Evolutionary conservation across 371 early-diverging fungal species (phyloP).

Genomic region (Syncephalastrum racemosum): DNA sequence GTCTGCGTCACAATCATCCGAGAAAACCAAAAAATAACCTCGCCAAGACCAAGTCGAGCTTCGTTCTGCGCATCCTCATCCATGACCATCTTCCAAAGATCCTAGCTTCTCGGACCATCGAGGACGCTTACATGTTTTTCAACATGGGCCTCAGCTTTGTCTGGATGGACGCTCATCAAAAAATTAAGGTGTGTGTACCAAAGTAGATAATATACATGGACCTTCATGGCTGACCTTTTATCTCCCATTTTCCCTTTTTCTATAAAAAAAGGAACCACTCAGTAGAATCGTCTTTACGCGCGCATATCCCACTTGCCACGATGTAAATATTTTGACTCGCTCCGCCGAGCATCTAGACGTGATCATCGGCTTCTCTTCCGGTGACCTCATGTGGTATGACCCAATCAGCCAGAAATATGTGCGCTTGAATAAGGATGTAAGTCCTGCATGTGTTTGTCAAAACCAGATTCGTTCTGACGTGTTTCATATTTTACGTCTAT

Average conservation of each 20-base stretch:
- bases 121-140: conserved; percentile 72
- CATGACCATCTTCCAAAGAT: conserved; percentile 78
- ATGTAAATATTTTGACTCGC: conserved; percentile 75
- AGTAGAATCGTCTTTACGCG: conserved; percentile 78
- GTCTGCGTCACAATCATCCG: conserved; percentile 21
- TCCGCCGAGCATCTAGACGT: conserved; percentile 69
- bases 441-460: conserved; percentile 5
- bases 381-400: conserved; percentile 85
- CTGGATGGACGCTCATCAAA: conserved; percentile 67
- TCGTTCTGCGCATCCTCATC: conserved; percentile 77
- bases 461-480: not conserved
- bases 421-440: conserved; percentile 42
- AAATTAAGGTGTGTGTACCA: conserved; percentile 48
- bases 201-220: conserved; percentile 2
- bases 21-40: conserved; percentile 64
- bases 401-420: conserved; percentile 68
- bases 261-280: conserved; percentile 79
- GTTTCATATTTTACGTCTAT: not conserved
- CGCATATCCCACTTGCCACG: conserved; percentile 84
- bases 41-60: conserved; percentile 67
- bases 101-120: conserved; percentile 57
- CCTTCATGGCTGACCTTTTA: not conserved
- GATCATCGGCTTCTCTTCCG: conserved; percentile 82
- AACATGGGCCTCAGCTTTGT: conserved; percentile 74
- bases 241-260: too few relatives aligned